These are phyloP conservation scores for Jaltomata sinuosa DNA, from an alignment of 257 asterid genomes.

Conservation along the genomic window DNA sequence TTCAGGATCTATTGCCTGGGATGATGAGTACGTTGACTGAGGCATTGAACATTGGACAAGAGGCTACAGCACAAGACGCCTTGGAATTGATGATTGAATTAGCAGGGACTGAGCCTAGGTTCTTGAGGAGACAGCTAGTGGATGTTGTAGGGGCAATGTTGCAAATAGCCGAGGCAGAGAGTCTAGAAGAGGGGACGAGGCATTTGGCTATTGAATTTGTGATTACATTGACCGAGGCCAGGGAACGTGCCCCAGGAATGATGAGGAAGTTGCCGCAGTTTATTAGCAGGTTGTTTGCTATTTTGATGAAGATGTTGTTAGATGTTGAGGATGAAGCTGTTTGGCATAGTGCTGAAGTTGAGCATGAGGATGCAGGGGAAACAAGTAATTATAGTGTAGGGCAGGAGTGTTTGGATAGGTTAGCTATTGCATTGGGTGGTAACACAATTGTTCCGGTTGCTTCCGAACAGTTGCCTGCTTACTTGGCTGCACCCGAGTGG, in stretches of 20 bases:
- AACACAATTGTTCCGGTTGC: slow-evolving; percentile 93
- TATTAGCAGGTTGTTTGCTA: slow-evolving; percentile 67
- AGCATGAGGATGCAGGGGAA: slow-evolving; percentile 98
- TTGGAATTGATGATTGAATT: slow-evolving; percentile 85
- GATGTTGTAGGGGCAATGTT: slow-evolving; percentile 94
- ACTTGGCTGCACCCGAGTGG: slow-evolving; percentile 85
- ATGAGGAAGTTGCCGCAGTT: slow-evolving; percentile 97
- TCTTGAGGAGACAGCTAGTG: slow-evolving; percentile 78
- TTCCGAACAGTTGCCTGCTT: slow-evolving; percentile 72
- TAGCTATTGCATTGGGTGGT: slow-evolving; percentile 86
- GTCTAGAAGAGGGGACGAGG: slow-evolving; percentile 85
- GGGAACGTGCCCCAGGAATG: slow-evolving; percentile 99
- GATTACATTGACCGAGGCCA: slow-evolving; percentile 87
- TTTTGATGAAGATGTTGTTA: slow-evolving; percentile 75
- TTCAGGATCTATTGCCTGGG: slow-evolving; percentile 86
- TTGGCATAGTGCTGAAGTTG: slow-evolving; percentile 82
- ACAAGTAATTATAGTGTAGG: slow-evolving; percentile 82
- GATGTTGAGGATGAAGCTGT: slow-evolving; percentile 88
- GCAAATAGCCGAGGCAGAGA: slow-evolving; percentile 88
- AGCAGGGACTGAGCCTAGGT: slow-evolving; percentile 93
- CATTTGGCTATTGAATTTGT: slow-evolving; percentile 95
- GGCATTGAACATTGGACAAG: slow-evolving; percentile 77
- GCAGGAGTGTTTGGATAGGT: slow-evolving; percentile 92
- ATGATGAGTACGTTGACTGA: slow-evolving; percentile 98
- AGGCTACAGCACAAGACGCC: slow-evolving; percentile 94